phyloP scores from a whole-genome alignment of 1,284 basidiomycete species.

The Naganishia liquefaciens region DNA sequence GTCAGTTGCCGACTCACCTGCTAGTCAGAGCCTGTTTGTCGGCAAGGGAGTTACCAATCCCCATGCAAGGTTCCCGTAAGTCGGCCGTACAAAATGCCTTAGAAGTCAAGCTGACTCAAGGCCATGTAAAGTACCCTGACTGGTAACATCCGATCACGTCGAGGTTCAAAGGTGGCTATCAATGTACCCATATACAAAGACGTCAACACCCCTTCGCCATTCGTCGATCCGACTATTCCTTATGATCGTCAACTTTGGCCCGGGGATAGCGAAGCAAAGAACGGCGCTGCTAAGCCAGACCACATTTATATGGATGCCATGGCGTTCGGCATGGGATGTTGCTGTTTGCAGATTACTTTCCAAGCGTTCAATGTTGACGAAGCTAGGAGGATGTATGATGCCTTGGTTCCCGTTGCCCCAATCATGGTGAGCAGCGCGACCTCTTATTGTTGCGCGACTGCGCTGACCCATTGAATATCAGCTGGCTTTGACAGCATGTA shows the following conservation, averaged over 20 bases:
- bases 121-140: conserved; percentile 72
- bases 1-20: conserved; percentile 76
- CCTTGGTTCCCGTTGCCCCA: conserved; percentile 87
- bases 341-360: conserved; percentile 96
- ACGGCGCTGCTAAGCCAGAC: conserved; percentile 78
- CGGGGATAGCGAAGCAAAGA: conserved; percentile 82
- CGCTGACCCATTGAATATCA: conserved; percentile 44
- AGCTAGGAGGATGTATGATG: conserved; percentile 90
- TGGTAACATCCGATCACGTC: conserved; percentile 85
- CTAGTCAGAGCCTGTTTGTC: conserved; percentile 77
- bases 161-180: conserved; percentile 92
- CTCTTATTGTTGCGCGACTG: conserved; percentile 8
- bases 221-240: conserved; percentile 85
- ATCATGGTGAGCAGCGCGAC: conserved; percentile 68
- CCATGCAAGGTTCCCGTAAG: conserved; percentile 94
- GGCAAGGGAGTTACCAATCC: conserved; percentile 96
- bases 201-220: conserved; percentile 79
- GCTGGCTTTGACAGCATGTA: conserved; percentile 91
- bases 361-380: conserved; percentile 92
- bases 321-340: conserved; percentile 99
- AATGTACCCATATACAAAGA: conserved; percentile 94
- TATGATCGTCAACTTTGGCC: conserved; percentile 76
- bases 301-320: conserved; percentile 99
- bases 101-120: neutral
- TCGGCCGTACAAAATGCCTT: conserved; percentile 38